Evolutionary conservation across 108 stramenopile species (phyloP), one percentile per base, ranked within the genome.

Genomic region (Cyclotella distinguenda): DNA sequence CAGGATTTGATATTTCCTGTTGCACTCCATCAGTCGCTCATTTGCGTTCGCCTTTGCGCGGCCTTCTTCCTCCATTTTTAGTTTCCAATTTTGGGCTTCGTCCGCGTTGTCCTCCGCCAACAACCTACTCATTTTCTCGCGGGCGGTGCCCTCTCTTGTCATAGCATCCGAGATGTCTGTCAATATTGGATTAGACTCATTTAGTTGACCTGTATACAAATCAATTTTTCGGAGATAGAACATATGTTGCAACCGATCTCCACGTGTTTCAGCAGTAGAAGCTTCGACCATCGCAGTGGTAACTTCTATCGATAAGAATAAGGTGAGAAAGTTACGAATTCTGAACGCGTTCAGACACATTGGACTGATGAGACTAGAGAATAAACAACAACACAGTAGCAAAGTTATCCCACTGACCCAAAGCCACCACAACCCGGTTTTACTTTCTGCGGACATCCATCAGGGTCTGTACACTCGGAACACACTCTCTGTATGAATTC

Each of bases 401-500:
- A 8, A 22, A 28, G 16, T 10, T 16, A 33, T 32, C 5, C 11
- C n/a, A 49, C 68, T 77, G 45, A 70, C 78, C 92, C 89, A 58
- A 91, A 91, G 9, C 94, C 94, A 8, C 94, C 94, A 66, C 94
- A 95, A 6, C 91, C 91, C 6, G 94, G 85, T 55, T 86, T 89
- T 15, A 91, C 55, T 32, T 69, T 52, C 32, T 62, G 61, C 1
- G 84, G 81, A 58, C 84, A 86, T 0, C 91, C 88, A 58, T 82
- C 73, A n/a, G 77, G 78, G 9, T 78, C 82, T 6, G 55, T 22
- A 48, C 83, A 80, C 53, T 86, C 76, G 9, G 85, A 81, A 74
- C 94, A 95, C 0, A 93, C 94, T 28, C 94, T 68, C 51, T 95
- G 90, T 28, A 95, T 95, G 59, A 89, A 93, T 68, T 95, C 94